Percentiles rank a stretch among this genome's conserved stretches.
phyloP scores from a whole-genome alignment of 2,329 filamentous ascomycete species.

The Calonectria leucothoes region DNA sequence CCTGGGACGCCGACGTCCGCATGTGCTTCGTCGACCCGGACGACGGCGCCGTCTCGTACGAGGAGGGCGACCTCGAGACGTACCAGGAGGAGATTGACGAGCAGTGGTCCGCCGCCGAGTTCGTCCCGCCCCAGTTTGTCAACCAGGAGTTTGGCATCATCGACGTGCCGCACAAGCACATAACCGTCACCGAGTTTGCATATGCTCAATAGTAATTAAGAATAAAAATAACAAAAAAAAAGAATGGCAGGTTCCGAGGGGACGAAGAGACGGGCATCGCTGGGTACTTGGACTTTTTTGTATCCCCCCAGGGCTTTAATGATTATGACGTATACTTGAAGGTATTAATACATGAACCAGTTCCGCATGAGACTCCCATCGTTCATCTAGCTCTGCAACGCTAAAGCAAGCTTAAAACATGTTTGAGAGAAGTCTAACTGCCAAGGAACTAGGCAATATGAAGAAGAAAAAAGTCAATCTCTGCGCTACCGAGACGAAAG shows the following conservation, averaged over 20 bases:
- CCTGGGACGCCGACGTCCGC: constrained; percentile 5
- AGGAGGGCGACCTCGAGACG: constrained; percentile 18
- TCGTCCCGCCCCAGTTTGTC: constrained; percentile 20
- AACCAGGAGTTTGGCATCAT: constrained; percentile 15
- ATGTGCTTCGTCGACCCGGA: constrained; percentile 15
- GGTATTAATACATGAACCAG: not conserved
- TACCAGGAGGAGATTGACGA: constrained; percentile 29
- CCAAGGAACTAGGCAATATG: not conserved
- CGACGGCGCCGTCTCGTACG: not conserved
- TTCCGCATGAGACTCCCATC: not conserved
- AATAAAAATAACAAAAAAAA: too few relatives aligned
- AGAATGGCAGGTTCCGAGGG: not conserved
- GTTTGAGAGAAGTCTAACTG: not conserved
- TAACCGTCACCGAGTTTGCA: constrained; percentile 15
- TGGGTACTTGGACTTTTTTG: not conserved
- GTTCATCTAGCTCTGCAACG: not conserved
- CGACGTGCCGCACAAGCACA: constrained; percentile 4
- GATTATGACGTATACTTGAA: not conserved
- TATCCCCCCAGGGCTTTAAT: too few relatives aligned
- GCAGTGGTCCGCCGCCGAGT: constrained; percentile 11
- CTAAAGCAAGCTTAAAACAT: not conserved
- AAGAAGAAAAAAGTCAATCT: not conserved
- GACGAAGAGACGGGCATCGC: too few relatives aligned
- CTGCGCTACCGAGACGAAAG: not conserved
- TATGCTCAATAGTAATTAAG: not conserved